Evolutionary conservation across 306 rosid species (phyloP), one percentile per base, ranked within the genome.

Genomic region (Elaeagnus macrophylla): DNA sequence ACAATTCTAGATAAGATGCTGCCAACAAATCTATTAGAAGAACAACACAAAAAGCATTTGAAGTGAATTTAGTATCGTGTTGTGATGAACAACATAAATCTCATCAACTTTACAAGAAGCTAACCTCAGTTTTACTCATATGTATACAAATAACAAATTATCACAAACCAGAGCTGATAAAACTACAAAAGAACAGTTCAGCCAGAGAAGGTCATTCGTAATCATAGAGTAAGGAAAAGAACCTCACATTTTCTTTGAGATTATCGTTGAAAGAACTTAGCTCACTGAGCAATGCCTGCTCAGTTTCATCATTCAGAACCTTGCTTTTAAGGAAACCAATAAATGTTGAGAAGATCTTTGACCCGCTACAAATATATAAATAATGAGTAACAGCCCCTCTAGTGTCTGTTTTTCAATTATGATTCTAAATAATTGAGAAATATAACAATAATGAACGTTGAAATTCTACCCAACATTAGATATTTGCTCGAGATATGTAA

Each of bases 281-380:
- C 75, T 91, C 96, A 15, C 54, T 69, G 3, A 80, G 67, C 39
- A 86, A 75, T 39, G 87, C 99, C 78, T 84, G 83, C 72, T 84
- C 89, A 35, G 95, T 87, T 71, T 87, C 96, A 11, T 86, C 99
- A 57, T 72, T 79, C 20, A 81, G 87, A 70, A 82, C 89, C 77
- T 87, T 91, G 85, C 99, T 91, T 78, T 87, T 86, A 60, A 91
- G 95, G 66, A 91, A 84, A 65, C 85, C 89, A 62, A 91, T 91
- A 72, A 87, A 84, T 53, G 96, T 76, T 25, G 96, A 87, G 74
- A 91, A 87, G 59, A 87, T 84, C 77, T 87, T 91, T 35, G 87
- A 91, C 3, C 96, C 96, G 53, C 99, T 84, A 66, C 62, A 81
- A 66, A 62, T 48, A 57, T 66, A 51, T 51, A 67, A 12, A 60